Base-by-base conservation (phyloP, 2,329 filamentous ascomycete species). In the Epichloe glyceriae region DNA sequence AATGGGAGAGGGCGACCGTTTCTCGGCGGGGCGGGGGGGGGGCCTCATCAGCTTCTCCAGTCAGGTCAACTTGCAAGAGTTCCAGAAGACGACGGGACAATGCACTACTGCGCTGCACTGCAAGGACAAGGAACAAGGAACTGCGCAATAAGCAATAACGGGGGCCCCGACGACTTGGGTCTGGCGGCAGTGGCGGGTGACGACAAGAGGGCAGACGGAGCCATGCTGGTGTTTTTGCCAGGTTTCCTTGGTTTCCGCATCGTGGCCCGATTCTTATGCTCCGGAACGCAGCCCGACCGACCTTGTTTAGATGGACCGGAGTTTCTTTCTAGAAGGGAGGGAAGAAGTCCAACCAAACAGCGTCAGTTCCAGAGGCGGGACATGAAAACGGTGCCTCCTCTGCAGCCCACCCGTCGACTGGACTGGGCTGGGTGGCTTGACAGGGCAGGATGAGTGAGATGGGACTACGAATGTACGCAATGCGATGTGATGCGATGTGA, bases 31-130 rank as follows among this genome's bases (percentile, higher is more conserved):
- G 5, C 20, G 50, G 38, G 17, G 37, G 49, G 42, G 35, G n/a
- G 11, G 22, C 34, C 22, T 15, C 14, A 30, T 55, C 58, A 63
- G 44, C 58, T 55, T 42, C 50, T 53, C 47, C 11, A 30, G 19
- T 39, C 45, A 20, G 20, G 20, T 30, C 12, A 26, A 26, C 22
- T 22, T 22, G 22, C 6, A n/a, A 33, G 46, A 49, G 26, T 50
- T 50, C 48, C 48, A 50, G 48, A 50, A 50, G 48, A 26, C 42
- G 42, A 46, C 44, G 30, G 26, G 44, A 44, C 47, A 43, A 22
- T 49, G 47, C 47, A 38, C 39, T 38, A 17, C 33, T 50, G 48
- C 48, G 20, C 41, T 30, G 11, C 35, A 7, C 34, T 38, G 45
- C 43, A 19, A 19, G 10, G 42, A 44, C 42, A 19, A 14, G 26